Evolutionary conservation across 257 asterid species (phyloP).

Genomic region (Paulownia fortunei): DNA sequence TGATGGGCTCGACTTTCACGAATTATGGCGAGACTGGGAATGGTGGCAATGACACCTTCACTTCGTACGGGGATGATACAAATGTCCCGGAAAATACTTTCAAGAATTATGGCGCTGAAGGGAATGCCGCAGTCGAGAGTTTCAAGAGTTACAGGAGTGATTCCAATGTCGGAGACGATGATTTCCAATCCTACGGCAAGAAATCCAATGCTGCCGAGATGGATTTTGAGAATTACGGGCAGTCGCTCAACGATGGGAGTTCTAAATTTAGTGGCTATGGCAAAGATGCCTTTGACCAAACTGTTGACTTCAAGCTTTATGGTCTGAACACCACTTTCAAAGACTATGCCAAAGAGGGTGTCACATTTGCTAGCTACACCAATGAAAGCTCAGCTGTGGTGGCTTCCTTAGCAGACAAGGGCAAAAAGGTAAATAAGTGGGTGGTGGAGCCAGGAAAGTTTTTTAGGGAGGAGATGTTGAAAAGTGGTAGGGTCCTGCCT

Average conservation of each 20-base stretch:
- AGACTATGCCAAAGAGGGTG: slow-evolving; percentile 54
- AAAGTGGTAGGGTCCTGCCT: slow-evolving; percentile 59
- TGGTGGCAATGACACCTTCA: slow-evolving; percentile 53
- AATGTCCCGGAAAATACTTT: slow-evolving; percentile 61
- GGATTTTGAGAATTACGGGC: slow-evolving; percentile 58
- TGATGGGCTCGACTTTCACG: slow-evolving; percentile 53
- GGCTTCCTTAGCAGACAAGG: slow-evolving; percentile 33
- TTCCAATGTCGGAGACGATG: slow-evolving; percentile 68
- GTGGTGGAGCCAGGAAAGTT: slow-evolving; percentile 75
- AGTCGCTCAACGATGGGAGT: slow-evolving; percentile 54
- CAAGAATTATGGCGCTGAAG: slow-evolving; percentile 56
- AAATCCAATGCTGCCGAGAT: slow-evolving; percentile 54
- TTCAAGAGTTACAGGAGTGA: slow-evolving; percentile 61
- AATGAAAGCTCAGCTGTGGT: slow-evolving; percentile 42
- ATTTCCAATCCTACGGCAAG: slow-evolving; percentile 59
- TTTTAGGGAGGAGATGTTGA: slow-evolving; percentile 72
- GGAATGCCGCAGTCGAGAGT: slow-evolving; percentile 51
- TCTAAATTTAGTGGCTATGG: slow-evolving; percentile 61
- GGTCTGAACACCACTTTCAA: slow-evolving; percentile 64
- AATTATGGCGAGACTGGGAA: slow-evolving; percentile 65
- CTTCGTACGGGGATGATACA: slow-evolving; percentile 56
- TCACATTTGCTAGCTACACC: slow-evolving; percentile 48
- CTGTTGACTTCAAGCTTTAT: slow-evolving; percentile 50
- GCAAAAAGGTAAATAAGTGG: slow-evolving; percentile 49
- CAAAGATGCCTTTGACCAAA: slow-evolving; percentile 27